These are phyloP conservation scores for Glutinoglossum americanum DNA, from an alignment of 495 filamentous ascomycete genomes.

Conservation along the genomic window DNA sequence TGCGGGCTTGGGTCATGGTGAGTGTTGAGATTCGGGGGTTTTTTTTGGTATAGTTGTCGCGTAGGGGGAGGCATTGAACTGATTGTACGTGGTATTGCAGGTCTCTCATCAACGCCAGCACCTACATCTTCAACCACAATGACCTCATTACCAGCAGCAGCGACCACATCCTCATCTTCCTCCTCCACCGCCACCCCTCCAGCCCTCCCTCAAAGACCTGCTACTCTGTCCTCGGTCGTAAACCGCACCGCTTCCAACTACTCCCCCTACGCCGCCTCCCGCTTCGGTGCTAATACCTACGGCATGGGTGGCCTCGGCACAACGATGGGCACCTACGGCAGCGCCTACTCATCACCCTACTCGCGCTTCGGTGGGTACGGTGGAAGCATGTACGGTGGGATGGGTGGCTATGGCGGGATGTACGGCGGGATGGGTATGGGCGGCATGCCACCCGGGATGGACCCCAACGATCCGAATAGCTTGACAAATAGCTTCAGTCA, in stretches of 20 bases:
- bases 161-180: conserved; percentile 19
- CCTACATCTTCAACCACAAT: conserved; percentile 14
- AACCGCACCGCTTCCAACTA: conserved; percentile 71
- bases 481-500: conserved; percentile 76
- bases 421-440: conserved; percentile 20
- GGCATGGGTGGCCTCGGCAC: conserved; percentile 24
- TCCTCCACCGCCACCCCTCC: conserved; percentile 31
- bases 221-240: conserved; percentile 51
- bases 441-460: conserved; percentile 39
- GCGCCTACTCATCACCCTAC: conserved; percentile 36
- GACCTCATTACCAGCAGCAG: neutral
- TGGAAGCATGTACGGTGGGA: conserved; percentile 27
- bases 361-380: conserved; percentile 34
- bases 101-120: neutral
- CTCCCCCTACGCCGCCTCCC: conserved; percentile 46
- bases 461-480: conserved; percentile 84
- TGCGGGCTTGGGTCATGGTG: neutral
- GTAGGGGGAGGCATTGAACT: neutral
- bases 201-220: conserved; percentile 59
- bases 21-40: neutral
- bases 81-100: neutral
- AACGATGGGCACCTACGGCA: conserved; percentile 15
- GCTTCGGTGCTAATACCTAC: conserved; percentile 30
- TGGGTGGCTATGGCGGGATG: conserved; percentile 29
- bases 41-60: too few species aligned